Evolutionary conservation across 1,284 basidiomycete species (phyloP).

Genomic region (Tremellales sp.): DNA sequence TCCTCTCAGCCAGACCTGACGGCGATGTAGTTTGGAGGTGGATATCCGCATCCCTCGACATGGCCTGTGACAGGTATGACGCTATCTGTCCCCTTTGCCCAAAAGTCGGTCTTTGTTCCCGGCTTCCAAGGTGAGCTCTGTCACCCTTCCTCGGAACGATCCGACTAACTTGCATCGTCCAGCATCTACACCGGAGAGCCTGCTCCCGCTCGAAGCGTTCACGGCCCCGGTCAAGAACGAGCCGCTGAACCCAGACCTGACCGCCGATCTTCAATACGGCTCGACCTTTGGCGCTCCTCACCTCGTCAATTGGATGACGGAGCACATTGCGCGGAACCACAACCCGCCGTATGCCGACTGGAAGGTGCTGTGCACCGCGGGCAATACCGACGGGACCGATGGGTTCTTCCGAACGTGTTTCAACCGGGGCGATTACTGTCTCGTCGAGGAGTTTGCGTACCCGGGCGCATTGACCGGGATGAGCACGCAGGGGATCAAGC

Average conservation of each 20-base stretch:
- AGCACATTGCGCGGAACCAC: slow-evolving; percentile 31
- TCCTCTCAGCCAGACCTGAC: background rate
- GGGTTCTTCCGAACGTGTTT: slow-evolving; percentile 29
- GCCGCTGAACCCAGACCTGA: slow-evolving; percentile 27
- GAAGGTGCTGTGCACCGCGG: slow-evolving; percentile 32
- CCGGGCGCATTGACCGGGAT: slow-evolving; percentile 54
- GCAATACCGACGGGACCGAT: slow-evolving; percentile 41
- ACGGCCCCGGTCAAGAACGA: slow-evolving; percentile 20
- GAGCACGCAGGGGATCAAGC: slow-evolving; percentile 54
- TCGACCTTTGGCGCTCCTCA: slow-evolving; percentile 31
- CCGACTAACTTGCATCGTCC: background rate
- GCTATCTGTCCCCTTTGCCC: slow-evolving; percentile 33
- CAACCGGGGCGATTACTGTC: slow-evolving; percentile 32
- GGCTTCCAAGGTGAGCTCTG: slow-evolving; percentile 28
- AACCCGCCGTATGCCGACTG: slow-evolving; percentile 31
- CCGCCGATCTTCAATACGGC: slow-evolving; percentile 34
- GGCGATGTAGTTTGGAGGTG: slow-evolving; percentile 31
- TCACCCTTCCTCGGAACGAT: background rate
- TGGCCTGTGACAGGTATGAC: slow-evolving; percentile 42
- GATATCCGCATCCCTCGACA: slow-evolving; percentile 34
- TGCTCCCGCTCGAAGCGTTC: slow-evolving; percentile 26
- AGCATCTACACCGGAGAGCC: slow-evolving; percentile 20
- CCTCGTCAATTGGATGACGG: slow-evolving; percentile 29
- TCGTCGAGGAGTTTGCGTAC: slow-evolving; percentile 52
- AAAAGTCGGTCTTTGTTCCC: slow-evolving; percentile 35